Evolutionary conservation across 1,284 basidiomycete species (phyloP), one percentile per base, ranked within the genome.

Genomic region (Lentinus polychrous): DNA sequence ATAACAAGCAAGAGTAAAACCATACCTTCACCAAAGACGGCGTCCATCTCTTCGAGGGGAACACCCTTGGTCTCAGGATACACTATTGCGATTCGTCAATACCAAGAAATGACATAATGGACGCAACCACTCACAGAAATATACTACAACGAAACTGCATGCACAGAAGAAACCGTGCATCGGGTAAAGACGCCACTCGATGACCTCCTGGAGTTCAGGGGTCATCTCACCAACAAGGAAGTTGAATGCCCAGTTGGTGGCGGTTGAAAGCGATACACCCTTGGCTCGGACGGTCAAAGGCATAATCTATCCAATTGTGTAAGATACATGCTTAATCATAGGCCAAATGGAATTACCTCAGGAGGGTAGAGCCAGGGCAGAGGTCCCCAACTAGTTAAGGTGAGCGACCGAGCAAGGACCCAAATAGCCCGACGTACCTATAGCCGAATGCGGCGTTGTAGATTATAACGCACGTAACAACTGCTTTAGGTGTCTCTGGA

Each of bases 111-210:
- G 31, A 51, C 1, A 37, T 18, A 43, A 54, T 27, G 42, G 46
- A 23, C 33, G 43, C 34, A 43, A 45, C 48, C 18, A 67, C 72
- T 60, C 57, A 79, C 82, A 86, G 23, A 27, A 27, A 27, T 27
- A 27, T 27, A 27, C 27, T 27, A 94, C 69, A 34, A 94, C 73
- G 61, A 96, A 94, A 57, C 91, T 92, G 61, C 86, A 83, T 12
- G 81, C 78, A 65, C 94, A 94, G 70, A 95, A 95, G 69, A 93
- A 93, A 10, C 90, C 93, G 58, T 96, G 93, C 89, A 99, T 94
- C 0, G 91, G 90, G 68, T 98, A 98, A 46, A 98, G 69, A 45
- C 90, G 78, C 94, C 95, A 99, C 31, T 79, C 78, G 57, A 99
- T 97, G 34, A 78, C 68, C 55, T 95, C 91, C 69, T 97, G 93